Percentiles rank a stretch among this genome's conserved stretches.
Evolutionary conservation across 441 rosid species (phyloP).

Genomic region (Eutrema salsugineum): DNA sequence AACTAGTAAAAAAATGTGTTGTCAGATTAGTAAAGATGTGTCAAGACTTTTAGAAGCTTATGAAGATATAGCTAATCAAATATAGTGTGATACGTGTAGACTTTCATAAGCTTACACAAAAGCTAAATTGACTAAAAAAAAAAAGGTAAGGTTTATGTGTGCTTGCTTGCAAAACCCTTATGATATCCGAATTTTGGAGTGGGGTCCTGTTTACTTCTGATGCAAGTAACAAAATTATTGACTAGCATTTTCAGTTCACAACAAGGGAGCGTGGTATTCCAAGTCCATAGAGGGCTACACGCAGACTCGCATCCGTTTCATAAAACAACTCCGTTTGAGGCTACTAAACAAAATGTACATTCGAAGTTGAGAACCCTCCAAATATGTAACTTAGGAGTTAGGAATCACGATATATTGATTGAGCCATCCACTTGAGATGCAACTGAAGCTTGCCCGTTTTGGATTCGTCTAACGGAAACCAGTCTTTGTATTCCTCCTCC

Average conservation of each 20-base stretch:
- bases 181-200: background rate
- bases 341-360: conserved; percentile 27
- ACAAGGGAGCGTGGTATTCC: background rate
- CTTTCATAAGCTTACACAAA: background rate
- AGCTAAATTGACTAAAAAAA: background rate
- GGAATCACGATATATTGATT: conserved; percentile 81
- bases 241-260: background rate
- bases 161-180: background rate
- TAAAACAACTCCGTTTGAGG: conserved; percentile 6
- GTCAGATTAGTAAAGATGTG: background rate
- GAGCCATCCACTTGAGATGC: conserved; percentile 90
- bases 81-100: background rate
- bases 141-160: background rate
- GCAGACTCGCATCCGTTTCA: conserved; percentile 1
- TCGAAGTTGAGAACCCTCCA: conserved; percentile 10
- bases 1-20: background rate
- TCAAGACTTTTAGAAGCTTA: background rate
- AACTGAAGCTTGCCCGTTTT: conserved; percentile 66
- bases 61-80: background rate
- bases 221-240: background rate
- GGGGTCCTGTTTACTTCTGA: background rate
- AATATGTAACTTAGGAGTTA: conserved; percentile 39
- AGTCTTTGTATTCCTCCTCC: conserved; percentile 83
- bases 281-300: background rate
- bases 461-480: conserved; percentile 58